These are phyloP conservation scores for Russula sp. DNA, from an alignment of 768 basidiomycete genomes.

Conservation along the genomic window DNA sequence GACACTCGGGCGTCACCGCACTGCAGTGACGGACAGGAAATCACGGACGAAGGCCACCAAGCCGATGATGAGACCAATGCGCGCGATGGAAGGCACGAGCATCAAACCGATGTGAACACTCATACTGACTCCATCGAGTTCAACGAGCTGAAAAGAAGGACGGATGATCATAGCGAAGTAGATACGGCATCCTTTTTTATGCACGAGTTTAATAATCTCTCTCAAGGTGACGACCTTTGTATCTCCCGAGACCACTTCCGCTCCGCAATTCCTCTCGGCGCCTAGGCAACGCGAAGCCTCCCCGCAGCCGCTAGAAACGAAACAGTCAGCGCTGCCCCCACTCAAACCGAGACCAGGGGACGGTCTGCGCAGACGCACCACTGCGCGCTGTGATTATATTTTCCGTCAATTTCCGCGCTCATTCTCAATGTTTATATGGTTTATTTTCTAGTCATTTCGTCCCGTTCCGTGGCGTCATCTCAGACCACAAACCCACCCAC, in stretches of 20 bases:
- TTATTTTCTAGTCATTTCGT: slow-evolving; percentile 3
- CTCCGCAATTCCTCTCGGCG: too few species aligned
- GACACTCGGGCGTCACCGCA: not conserved
- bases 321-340: slow-evolving; percentile 4
- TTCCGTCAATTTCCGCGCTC: not conserved
- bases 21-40: too few species aligned
- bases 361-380: slow-evolving; percentile 19
- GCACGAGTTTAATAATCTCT: not conserved
- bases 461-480: not conserved
- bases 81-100: not conserved
- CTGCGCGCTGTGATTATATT: slow-evolving; percentile 11
- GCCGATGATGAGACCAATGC: not conserved
- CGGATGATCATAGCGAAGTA: not conserved
- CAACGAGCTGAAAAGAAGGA: not conserved
- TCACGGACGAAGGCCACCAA: not conserved
- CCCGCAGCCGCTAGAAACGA: not conserved
- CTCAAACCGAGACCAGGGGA: not conserved
- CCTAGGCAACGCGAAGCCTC: not conserved
- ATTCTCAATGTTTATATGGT: not conserved
- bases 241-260: not conserved
- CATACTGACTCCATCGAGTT: not conserved
- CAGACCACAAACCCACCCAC: slow-evolving; percentile 27
- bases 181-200: not conserved
- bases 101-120: not conserved
- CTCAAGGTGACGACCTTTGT: slow-evolving; percentile 2